phyloP scores from a whole-genome alignment of 1,139 yeast species.

The Saccharomycopsis crataegensis region DNA sequence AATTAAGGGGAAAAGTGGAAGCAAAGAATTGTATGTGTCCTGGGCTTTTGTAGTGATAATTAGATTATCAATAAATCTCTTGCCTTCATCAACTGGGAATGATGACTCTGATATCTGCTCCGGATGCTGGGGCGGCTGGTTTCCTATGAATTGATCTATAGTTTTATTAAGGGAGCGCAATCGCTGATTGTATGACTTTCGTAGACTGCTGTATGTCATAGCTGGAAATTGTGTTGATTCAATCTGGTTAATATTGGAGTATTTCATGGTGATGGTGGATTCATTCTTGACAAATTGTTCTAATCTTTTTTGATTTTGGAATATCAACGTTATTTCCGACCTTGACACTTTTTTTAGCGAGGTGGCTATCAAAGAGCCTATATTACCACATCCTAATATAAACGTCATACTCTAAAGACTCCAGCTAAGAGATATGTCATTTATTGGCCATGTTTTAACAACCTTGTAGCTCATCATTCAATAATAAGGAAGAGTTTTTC shows the following conservation, averaged over 20 bases:
- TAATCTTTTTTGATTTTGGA: conserved; percentile 25
- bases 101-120: background rate
- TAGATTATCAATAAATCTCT: conserved; percentile 40
- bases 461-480: no score
- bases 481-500: no score
- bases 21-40: conserved; percentile 44
- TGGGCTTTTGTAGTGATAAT: conserved; percentile 64
- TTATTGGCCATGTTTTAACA: no score
- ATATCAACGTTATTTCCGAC: conserved; percentile 22
- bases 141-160: no score
- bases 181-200: no score
- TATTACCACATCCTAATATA: conserved; percentile 16
- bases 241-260: conserved; percentile 20
- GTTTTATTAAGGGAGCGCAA: no score
- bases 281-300: conserved; percentile 25
- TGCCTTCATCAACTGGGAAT: background rate
- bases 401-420: conserved; percentile 6
- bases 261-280: conserved; percentile 26
- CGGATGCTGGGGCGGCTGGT: no score
- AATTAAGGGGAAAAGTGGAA: conserved; percentile 41
- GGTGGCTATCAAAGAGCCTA: conserved; percentile 15
- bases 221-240: conserved; percentile 22
- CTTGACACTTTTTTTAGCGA: conserved; percentile 5
- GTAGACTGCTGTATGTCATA: conserved; percentile 20
- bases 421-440: no score